phyloP scores from a whole-genome alignment of 2,329 filamentous ascomycete species.

The Calonectria henricotiae region DNA sequence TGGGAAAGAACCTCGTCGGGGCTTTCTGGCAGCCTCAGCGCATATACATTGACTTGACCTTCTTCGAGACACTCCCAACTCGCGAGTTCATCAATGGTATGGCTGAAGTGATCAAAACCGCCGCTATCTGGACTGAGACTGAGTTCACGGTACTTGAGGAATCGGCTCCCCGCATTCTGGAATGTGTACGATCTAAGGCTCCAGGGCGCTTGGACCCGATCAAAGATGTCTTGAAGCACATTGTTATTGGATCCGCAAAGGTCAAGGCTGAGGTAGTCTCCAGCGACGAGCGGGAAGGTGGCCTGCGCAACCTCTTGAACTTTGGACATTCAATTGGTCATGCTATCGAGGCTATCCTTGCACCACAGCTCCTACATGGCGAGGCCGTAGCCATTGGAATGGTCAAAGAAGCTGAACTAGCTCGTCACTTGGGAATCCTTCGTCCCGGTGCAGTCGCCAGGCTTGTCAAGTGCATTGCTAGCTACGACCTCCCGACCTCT shows the following conservation, averaged over 20 bases:
- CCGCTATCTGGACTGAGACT: conserved; percentile 92
- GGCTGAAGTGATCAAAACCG: conserved; percentile 98
- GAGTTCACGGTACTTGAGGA: conserved; percentile 90
- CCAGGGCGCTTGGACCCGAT: conserved; percentile 79
- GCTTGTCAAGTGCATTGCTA: conserved; percentile 93
- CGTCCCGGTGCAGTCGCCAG: conserved; percentile 90
- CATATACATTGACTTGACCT: conserved; percentile 94
- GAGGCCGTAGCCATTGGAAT: conserved; percentile 98
- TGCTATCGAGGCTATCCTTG: conserved; percentile 94
- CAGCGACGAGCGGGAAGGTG: conserved; percentile 93
- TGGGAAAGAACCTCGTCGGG: conserved; percentile 96
- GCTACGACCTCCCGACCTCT: conserved; percentile 91
- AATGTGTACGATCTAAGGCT: conserved; percentile 57
- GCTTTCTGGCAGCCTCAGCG: conserved; percentile 96
- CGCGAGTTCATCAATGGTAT: conserved; percentile 98
- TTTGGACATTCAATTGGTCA: conserved; percentile 99
- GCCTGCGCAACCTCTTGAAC: conserved; percentile 93
- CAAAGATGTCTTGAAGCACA: conserved; percentile 78
- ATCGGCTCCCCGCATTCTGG: conserved; percentile 83
- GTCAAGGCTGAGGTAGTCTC: conserved; percentile 97
- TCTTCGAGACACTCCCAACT: conserved; percentile 90
- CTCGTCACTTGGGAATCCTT: conserved; percentile 89
- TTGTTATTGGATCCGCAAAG: conserved; percentile 91
- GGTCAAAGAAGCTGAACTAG: conserved; percentile 97
- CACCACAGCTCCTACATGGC: conserved; percentile 94